phyloP scores from a whole-genome alignment of 768 basidiomycete genomes.

The Lanmaoa rubissima region DNA sequence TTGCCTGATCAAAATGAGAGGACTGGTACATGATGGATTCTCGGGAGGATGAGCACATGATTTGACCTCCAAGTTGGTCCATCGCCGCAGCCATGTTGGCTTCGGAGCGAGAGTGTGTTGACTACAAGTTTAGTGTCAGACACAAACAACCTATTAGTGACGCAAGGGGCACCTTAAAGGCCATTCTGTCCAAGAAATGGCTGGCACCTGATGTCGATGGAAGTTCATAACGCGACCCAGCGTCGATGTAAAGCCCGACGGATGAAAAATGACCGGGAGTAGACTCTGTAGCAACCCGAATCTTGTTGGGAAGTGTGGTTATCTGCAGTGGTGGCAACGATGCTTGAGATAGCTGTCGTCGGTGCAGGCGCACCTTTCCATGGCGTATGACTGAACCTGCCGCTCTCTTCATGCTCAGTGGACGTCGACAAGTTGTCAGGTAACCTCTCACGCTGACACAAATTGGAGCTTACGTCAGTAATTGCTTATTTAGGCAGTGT shows the following conservation, averaged over 20 bases:
- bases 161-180: conserved; percentile 75
- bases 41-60: conserved; percentile 84
- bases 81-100: conserved; percentile 80
- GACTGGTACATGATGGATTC: conserved; percentile 99
- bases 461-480: conserved; percentile 3
- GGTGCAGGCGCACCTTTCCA: conserved; percentile 26
- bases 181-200: conserved; percentile 93
- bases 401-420: conserved; percentile 39
- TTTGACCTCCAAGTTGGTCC: conserved; percentile 85
- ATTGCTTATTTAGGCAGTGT: not conserved
- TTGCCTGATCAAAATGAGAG: conserved; percentile 82
- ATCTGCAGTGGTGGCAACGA: conserved; percentile 48
- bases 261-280: conserved; percentile 94
- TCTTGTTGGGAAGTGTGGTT: conserved; percentile 87
- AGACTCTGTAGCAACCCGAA: conserved; percentile 87
- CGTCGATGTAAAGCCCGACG: conserved; percentile 91
- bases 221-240: conserved; percentile 87
- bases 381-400: conserved; percentile 39
- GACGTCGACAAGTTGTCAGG: conserved; percentile 1
- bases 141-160: not conserved
- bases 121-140: conserved; percentile 42
- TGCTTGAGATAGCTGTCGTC: conserved; percentile 27
- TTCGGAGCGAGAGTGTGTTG: conserved; percentile 66
- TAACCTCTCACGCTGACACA: not conserved
- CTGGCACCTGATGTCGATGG: conserved; percentile 72